A percentile compares a stretch with the other conserved stretches of the same genome.
phyloP scores from a whole-genome alignment of 2,329 filamentous ascomycete species.

The Calonectria hongkongensis region DNA sequence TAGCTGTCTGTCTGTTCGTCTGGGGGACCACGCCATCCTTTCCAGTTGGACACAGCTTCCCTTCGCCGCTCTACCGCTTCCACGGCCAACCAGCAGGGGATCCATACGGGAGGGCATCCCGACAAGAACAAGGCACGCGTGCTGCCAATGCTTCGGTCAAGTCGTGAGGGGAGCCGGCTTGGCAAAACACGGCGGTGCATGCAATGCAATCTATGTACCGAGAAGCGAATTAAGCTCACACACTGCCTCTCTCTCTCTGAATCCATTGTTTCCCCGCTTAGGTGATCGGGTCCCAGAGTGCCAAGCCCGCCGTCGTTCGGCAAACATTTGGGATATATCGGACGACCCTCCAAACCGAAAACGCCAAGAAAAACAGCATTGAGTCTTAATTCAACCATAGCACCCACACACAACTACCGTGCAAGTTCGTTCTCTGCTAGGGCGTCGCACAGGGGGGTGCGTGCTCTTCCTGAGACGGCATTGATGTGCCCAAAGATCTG shows the following conservation, averaged over 20 bases:
- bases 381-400: not conserved
- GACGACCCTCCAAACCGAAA: not conserved
- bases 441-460: not conserved
- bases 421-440: not conserved
- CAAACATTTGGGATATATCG: conserved; percentile 15
- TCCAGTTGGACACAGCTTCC: too few relatives aligned
- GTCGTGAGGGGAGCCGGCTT: conserved; percentile 2
- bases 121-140: not conserved
- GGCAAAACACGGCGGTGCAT: conserved; percentile 19
- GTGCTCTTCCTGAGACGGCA: conserved; percentile 7
- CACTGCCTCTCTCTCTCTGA: not conserved
- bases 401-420: not conserved
- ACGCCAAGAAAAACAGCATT: not conserved
- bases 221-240: conserved; percentile 16
- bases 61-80: not conserved
- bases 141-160: not conserved
- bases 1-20: not conserved
- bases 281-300: not conserved
- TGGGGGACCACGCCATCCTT: conserved; percentile 12
- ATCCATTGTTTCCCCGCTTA: not conserved
- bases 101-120: conserved; percentile 1
- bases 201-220: conserved; percentile 17
- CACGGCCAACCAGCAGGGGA: not conserved
- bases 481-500: conserved; percentile 3
- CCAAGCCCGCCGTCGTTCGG: not conserved